Evolutionary conservation across 2,329 filamentous ascomycete species (phyloP).

Genomic region (Purpureocillium takamizusanense): DNA sequence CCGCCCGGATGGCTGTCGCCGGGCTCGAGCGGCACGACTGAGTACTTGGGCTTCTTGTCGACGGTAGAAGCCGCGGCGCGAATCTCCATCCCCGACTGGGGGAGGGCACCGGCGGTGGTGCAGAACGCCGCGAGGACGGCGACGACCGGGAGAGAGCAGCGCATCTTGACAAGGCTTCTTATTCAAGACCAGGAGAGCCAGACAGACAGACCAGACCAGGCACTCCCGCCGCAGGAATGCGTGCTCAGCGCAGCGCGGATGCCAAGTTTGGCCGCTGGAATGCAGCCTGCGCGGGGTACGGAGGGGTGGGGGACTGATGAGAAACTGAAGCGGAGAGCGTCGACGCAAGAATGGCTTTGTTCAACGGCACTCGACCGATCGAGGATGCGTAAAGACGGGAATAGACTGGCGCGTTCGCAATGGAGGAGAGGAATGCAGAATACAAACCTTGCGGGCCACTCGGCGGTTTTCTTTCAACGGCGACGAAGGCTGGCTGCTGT

Average conservation of each 20-base stretch:
- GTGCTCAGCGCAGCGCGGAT: too few relatives aligned
- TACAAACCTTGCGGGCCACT: not conserved
- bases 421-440: not conserved
- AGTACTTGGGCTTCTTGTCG: constrained; percentile 22
- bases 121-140: constrained; percentile 19
- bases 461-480: not conserved
- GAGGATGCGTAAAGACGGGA: not conserved
- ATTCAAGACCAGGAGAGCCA: constrained; percentile 3
- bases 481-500: not conserved
- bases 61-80: constrained; percentile 10
- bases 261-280: too few relatives aligned
- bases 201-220: too few relatives aligned
- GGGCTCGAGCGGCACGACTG: constrained; percentile 29
- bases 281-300: too few relatives aligned
- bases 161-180: constrained; percentile 18
- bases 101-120: constrained; percentile 17
- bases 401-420: not conserved
- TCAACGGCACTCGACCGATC: not conserved
- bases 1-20: constrained; percentile 13
- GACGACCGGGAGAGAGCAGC: constrained; percentile 16
- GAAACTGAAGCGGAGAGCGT: not conserved
- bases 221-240: too few relatives aligned
- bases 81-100: constrained; percentile 13
- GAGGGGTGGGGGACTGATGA: not conserved
- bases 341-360: too few relatives aligned